Evolutionary conservation across 78 protist species (phyloP), one percentile per base, ranked within the genome.

Genomic region (Dictyostelium citrinum): DNA sequence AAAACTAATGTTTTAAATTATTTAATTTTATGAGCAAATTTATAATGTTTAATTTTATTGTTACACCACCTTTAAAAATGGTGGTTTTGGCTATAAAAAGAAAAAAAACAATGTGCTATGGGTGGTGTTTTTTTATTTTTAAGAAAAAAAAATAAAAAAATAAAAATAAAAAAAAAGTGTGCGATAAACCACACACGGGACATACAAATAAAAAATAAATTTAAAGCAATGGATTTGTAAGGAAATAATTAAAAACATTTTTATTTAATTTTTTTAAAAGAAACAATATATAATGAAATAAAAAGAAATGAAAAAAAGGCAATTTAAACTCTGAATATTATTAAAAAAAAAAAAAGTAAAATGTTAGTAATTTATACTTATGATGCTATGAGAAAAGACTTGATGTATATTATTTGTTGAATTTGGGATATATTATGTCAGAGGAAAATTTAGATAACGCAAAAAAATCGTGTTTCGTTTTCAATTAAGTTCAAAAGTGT

Each of bases 401-500:
- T 14, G 8, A 55, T 16, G 5, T 4, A 55, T 20, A 55, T 55
- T 55, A 20, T 55, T 55, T 55, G 64, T 55, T 55, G n/a, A 4
- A 55, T 55, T 20, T 55, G 35, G 71, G 72, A 2, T 11, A 27
- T 64, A 27, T 64, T 64, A 27, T 64, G 72, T 70, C 77, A 70
- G 77, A 33, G 58, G 37, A 75, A 37, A 39, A 39, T 31, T 75
- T 75, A 75, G 81, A 75, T 75, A 75, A 75, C 81, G 81, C 81
- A 43, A 75, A 14, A 58, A 5, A 75, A 75, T 75, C 81, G 81
- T 75, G 58, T 75, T 35, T 75, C 9, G 58, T 75, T 75, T 43
- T 75, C 81, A 75, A 74, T 20, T 35, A 41, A 41, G 31, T 75
- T 75, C 81, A 75, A 75, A 41, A 75, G 81, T 75, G 81, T 75